Percentiles rank a stretch among this genome's conserved stretches.
These are phyloP conservation scores for Ampelocalamus luodianensis DNA, from an alignment of 176 grass and related monocot species.

Conservation along the genomic window DNA sequence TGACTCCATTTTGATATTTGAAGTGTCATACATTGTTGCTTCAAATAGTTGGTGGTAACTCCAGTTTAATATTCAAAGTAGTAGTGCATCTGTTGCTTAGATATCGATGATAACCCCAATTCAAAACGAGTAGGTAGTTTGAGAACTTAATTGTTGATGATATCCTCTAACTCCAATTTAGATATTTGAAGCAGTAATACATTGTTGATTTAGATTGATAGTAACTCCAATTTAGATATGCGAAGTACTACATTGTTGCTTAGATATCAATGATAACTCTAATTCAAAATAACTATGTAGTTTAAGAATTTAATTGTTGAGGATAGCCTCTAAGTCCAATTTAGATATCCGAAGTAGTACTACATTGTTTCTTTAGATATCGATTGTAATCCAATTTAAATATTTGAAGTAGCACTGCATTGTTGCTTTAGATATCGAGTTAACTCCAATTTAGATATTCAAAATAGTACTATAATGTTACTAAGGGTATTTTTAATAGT, in stretches of 20 bases:
- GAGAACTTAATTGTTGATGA: not conserved
- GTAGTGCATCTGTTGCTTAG: not conserved
- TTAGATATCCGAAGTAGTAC: not conserved
- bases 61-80: not conserved
- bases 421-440: not conserved
- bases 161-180: not conserved
- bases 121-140: not conserved
- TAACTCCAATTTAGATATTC: no score
- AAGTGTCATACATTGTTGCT: no score
- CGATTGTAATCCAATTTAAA: not conserved
- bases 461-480: no score
- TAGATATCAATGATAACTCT: not conserved
- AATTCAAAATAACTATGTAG: not conserved
- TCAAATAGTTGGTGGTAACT: no score
- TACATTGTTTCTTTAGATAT: not conserved
- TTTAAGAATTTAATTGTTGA: not conserved
- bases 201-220: not conserved
- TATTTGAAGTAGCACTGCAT: not conserved
- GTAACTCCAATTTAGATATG: not conserved
- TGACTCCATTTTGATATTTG: no score
- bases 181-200: not conserved
- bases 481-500: no score
- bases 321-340: not conserved
- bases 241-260: not conserved
- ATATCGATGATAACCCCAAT: not conserved